Percentiles rank a stretch among this genome's conserved stretches.
These are phyloP conservation scores for Forsythia suspensa DNA, from an alignment of 257 asterid species.

Conservation along the genomic window DNA sequence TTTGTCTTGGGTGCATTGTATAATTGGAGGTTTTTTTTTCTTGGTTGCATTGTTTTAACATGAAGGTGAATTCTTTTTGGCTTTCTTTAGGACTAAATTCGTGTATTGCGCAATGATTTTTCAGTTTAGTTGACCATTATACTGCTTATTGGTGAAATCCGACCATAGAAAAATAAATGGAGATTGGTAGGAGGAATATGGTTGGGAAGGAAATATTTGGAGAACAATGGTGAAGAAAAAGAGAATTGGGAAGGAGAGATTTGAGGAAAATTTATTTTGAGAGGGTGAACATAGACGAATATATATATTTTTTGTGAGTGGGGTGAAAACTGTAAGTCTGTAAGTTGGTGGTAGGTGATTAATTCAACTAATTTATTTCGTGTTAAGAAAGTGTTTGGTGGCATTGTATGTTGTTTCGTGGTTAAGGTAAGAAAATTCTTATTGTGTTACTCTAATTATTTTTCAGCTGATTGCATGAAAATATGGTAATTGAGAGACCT, in stretches of 20 bases:
- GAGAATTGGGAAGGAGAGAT: too few relatives aligned
- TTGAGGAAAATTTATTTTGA: too few relatives aligned
- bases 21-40: not conserved
- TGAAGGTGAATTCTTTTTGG: constrained; percentile 6
- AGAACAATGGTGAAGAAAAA: too few relatives aligned
- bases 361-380: not conserved
- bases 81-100: not conserved
- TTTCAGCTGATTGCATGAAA: not conserved
- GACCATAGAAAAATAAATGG: too few relatives aligned
- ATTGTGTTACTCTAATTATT: not conserved
- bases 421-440: not conserved
- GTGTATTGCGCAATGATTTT: not conserved
- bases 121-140: not conserved
- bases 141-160: too few relatives aligned
- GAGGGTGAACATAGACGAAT: too few relatives aligned
- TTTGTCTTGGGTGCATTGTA: not conserved
- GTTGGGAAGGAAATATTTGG: too few relatives aligned
- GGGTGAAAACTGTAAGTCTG: too few relatives aligned
- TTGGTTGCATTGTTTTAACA: not conserved
- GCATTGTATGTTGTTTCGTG: not conserved
- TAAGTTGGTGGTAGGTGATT: not conserved
- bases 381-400: not conserved
- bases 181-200: too few relatives aligned
- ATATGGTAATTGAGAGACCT: not conserved
- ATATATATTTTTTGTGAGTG: too few relatives aligned